phyloP scores from a whole-genome alignment of 2,329 filamentous ascomycete species.

The Xylaria sp. region DNA sequence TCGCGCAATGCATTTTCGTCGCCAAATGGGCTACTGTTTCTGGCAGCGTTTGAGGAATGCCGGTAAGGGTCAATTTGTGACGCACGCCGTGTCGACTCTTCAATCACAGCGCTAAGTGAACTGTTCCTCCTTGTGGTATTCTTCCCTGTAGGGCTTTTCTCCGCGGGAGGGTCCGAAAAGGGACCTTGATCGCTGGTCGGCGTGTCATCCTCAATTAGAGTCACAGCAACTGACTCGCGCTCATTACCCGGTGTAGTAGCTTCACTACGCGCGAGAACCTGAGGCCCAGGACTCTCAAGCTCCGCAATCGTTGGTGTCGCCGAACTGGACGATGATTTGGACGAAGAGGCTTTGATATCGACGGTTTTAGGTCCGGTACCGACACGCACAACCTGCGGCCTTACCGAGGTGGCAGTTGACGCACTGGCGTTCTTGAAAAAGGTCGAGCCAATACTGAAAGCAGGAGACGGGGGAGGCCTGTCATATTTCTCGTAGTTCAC shows the following conservation, averaged over 20 bases:
- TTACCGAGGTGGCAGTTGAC: conserved; percentile 66
- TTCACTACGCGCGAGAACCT: conserved; percentile 31
- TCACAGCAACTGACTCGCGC: conserved; percentile 58
- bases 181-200: conserved; percentile 65
- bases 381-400: conserved; percentile 70
- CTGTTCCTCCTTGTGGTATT: conserved; percentile 54
- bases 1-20: conserved; percentile 51
- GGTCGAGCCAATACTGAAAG: conserved; percentile 75
- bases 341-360: conserved; percentile 45
- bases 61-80: conserved; percentile 51
- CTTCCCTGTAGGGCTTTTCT: conserved; percentile 45
- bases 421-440: conserved; percentile 73
- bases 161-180: conserved; percentile 65
- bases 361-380: conserved; percentile 58
- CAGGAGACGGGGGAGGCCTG: conserved; percentile 56
- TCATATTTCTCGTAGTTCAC: conserved; percentile 74
- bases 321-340: conserved; percentile 40
- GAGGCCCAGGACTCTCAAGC: conserved; percentile 39
- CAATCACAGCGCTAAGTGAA: conserved; percentile 66
- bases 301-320: conserved; percentile 39
- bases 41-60: conserved; percentile 40
- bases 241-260: conserved; percentile 14
- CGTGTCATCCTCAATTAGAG: conserved; percentile 63
- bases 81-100: conserved; percentile 60
- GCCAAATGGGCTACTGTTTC: conserved; percentile 48